Conservation (phyloP, 2,329 filamentous ascomycete genomes). For the Fusarium succisae region DNA sequence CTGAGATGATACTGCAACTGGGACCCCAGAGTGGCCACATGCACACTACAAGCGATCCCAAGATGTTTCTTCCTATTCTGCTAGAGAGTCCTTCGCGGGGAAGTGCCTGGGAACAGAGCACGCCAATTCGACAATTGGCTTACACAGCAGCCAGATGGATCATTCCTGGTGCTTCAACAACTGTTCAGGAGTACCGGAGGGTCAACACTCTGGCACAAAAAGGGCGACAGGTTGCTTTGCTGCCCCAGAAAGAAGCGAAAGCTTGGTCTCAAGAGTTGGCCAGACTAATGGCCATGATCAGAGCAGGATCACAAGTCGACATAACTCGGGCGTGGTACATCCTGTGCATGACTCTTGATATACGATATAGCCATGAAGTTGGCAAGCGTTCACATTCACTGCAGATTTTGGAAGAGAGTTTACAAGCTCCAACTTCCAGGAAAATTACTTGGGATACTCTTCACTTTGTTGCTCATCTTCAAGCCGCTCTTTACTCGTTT, state of each 20-base stretch:
- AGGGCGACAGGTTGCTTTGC: slow-evolving; percentile 39
- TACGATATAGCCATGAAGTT: slow-evolving; percentile 42
- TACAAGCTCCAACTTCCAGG: neutral
- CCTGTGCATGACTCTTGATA: slow-evolving; percentile 42
- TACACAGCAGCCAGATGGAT: slow-evolving; percentile 58
- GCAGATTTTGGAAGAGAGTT: slow-evolving; percentile 32
- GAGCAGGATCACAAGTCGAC: neutral
- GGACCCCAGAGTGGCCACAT: neutral
- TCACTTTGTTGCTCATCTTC: slow-evolving; percentile 69
- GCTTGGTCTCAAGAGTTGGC: slow-evolving; percentile 31
- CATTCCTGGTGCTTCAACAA: slow-evolving; percentile 18
- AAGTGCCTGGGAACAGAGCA: slow-evolving; percentile 67
- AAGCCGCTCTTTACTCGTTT: slow-evolving; percentile 69
- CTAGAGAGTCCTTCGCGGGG: slow-evolving; percentile 64
- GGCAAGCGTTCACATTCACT: slow-evolving; percentile 42
- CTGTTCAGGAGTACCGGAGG: slow-evolving; percentile 51
- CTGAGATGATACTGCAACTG: slow-evolving; percentile 51
- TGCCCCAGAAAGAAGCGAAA: slow-evolving; percentile 14
- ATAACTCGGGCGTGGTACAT: slow-evolving; percentile 38
- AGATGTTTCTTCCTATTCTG: slow-evolving; percentile 73
- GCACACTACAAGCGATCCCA: slow-evolving; percentile 34
- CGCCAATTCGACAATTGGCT: slow-evolving; percentile 59
- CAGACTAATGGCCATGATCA: slow-evolving; percentile 25
- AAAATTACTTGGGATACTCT: slow-evolving; percentile 62
- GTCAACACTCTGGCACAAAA: slow-evolving; percentile 45